These are phyloP conservation scores for Calonectria ilicicola DNA, from an alignment of 2,329 filamentous ascomycete genomes.

Conservation along the genomic window DNA sequence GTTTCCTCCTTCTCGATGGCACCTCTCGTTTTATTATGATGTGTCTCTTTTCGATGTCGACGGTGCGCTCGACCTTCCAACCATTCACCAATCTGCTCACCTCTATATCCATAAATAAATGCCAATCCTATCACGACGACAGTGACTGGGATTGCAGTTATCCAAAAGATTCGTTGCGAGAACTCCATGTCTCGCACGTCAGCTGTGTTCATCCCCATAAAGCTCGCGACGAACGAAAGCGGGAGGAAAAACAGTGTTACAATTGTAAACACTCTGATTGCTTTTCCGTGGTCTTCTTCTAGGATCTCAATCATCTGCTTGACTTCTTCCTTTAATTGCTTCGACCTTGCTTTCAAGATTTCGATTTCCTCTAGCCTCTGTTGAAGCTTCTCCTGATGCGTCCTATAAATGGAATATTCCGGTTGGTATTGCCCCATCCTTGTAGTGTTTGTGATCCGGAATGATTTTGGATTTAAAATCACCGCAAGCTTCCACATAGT, in stretches of 20 bases:
- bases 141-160: no score
- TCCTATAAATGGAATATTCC: not conserved
- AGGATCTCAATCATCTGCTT: conserved; percentile 42
- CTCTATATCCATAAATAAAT: no score
- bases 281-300: conserved; percentile 46
- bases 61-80: no score
- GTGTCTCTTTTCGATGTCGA: no score
- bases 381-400: not conserved
- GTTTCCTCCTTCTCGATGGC: no score
- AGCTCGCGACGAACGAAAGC: conserved; percentile 38
- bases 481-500: not conserved
- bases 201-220: conserved; percentile 59
- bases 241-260: conserved; percentile 57
- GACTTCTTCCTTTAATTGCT: conserved; percentile 34
- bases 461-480: not conserved
- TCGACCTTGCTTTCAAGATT: not conserved
- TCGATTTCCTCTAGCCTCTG: not conserved
- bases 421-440: not conserved
- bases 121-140: no score
- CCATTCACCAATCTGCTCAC: no score
- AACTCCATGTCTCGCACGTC: conserved; percentile 50
- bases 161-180: no score
- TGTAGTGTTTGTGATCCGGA: conserved; percentile 6
- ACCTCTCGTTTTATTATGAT: no score
- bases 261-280: conserved; percentile 52